Evolutionary conservation across 1,284 basidiomycete species (phyloP), one percentile per base, ranked within the genome.

Genomic region (Trametes sp.): DNA sequence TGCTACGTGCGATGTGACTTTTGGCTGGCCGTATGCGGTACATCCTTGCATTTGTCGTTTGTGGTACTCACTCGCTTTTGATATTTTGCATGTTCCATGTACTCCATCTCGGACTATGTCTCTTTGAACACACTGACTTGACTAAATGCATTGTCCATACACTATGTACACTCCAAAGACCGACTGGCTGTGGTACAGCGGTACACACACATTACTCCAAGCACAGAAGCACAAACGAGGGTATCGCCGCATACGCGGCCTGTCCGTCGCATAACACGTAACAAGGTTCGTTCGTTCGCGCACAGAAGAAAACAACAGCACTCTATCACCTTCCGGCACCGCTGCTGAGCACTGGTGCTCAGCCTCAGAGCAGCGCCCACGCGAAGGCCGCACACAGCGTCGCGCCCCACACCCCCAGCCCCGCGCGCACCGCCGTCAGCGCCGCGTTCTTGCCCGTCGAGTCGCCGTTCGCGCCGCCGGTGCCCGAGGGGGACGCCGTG

Each of bases 331-430:
- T n/a, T n/a, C n/a, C n/a, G n/a, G n/a, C n/a, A n/a, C n/a, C n/a
- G n/a, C n/a, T n/a, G n/a, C n/a, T n/a, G n/a, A n/a, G n/a, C n/a
- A n/a, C n/a, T 28, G 4, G 1, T 26, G 4, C 13, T n/a, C 33
- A 7, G 13, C 9, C 48, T 62, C 50, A 62, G 21, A 62, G 24
- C 54, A 62, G 21, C 54, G 49, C 54, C 60, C 60, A 62, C 2
- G 31, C 41, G 49, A 62, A 62, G n/a, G 28, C 60, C n/a, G 54
- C 60, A 4, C 48, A 44, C 19, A 62, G 23, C 60, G 60, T 52
- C 49, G 42, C 50, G 19, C 31, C 54, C 54, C 54, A 60, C 45
- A 54, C 13, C 0, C 46, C 59, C 13, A 60, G 52, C 9, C 45
- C 59, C 26, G 59, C 59, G 2, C 59, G 52, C 36, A 60, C 45